These are phyloP conservation scores for Sugiyamaella boreocaroliniensis DNA, from an alignment of 805 yeast species.

Conservation along the genomic window DNA sequence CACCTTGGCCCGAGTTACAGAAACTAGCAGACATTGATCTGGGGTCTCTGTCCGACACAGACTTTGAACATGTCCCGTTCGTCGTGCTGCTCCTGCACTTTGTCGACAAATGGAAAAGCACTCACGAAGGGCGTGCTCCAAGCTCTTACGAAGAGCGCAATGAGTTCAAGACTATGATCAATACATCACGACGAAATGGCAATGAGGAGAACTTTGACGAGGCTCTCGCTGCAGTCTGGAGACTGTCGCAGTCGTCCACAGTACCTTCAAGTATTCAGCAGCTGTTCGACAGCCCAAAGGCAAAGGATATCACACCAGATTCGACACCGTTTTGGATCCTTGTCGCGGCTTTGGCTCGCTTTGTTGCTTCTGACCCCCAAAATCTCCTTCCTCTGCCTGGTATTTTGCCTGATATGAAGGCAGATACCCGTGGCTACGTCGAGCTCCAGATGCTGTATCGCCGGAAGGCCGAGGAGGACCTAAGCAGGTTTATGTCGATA, in stretches of 20 bases:
- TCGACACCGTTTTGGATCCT: conserved; percentile 55
- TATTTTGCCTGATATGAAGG: conserved; percentile 80
- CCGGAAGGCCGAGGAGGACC: conserved; percentile 31
- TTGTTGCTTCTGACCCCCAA: conserved; percentile 21
- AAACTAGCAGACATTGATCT: conserved; percentile 47
- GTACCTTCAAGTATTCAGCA: conserved; percentile 15
- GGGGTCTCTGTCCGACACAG: conserved; percentile 36
- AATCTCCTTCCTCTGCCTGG: conserved; percentile 65
- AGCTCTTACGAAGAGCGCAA: conserved; percentile 38
- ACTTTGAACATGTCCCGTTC: conserved; percentile 62
- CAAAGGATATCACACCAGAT: background rate
- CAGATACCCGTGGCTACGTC: conserved; percentile 59
- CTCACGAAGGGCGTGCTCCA: conserved; percentile 23
- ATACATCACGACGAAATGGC: conserved; percentile 32
- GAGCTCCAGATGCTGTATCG: conserved; percentile 52
- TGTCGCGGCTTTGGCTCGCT: conserved; percentile 47
- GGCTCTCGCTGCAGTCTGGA: conserved; percentile 41
- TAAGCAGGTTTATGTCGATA: background rate
- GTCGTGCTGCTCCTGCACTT: conserved; percentile 55
- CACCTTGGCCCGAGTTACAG: conserved; percentile 65
- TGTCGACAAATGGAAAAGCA: conserved; percentile 36
- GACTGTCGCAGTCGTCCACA: conserved; percentile 34
- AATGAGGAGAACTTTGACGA: conserved; percentile 48
- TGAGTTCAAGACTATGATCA: conserved; percentile 35
- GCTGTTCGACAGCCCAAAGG: conserved; percentile 9